Base-by-base conservation (phyloP, 306 rosid genomes). In the Quercus suber region DNA sequence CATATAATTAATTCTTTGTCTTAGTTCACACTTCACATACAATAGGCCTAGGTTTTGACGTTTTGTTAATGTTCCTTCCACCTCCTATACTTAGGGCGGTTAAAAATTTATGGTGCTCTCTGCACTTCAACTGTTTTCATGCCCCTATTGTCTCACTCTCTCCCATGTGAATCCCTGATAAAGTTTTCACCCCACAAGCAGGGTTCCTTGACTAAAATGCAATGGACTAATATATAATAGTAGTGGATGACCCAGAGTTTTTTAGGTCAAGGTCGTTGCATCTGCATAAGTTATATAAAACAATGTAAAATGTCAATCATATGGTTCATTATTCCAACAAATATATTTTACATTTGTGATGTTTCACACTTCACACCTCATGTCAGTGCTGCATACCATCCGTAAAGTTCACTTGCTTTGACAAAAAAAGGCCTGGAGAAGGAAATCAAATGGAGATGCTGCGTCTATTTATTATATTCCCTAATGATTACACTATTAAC, bases 151-250 rank as follows among this genome's bases (percentile, higher is more conserved):
- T 49, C 53, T 3, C 17, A 49, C 17, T 49, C 4, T 49, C 17
- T 12, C 53, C 3, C 17, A 49, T 59, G 30, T 59, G 65, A 59
- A 59, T 23, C 25, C 67, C 33, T 11, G 30, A 23, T 0, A 59
- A 21, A 7, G 67, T 12, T 59, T 59, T 27, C 4, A 23, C 13
- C 33, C 30, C 19, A 23, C 67, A 4, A 23, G 30, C 6, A 65
- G 45, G 41, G 5, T 65, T 31, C 13, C 25, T 82, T 84, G 90
- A 84, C 83, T 65, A 25, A 23, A 15, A 49, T 10, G 53, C 53
- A 0, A 49, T 12, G 53, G 53, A 72, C 28, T 71, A 72, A 23
- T 23, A 23, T 23, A 23, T 23, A 0, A 37, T 74, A 37, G n/a
- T 49, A 74, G 85, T 65, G 81, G 73, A 77, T 65, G 80, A 84